Evolutionary conservation across 495 filamentous ascomycete species (phyloP), one percentile per base, ranked within the genome.

Genomic region (Terfezia boudieri): DNA sequence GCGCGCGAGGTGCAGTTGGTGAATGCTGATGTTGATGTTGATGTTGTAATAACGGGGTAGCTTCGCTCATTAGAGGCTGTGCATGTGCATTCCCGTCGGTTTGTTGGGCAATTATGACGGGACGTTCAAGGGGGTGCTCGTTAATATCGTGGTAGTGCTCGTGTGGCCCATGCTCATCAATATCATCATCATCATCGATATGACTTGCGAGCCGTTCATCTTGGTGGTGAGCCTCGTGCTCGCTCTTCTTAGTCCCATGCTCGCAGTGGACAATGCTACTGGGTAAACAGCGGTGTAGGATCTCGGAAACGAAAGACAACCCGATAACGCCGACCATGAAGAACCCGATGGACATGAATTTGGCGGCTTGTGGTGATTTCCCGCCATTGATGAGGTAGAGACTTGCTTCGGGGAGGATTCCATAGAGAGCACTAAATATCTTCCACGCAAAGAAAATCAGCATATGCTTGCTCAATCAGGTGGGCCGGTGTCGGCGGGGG

Each of bases 251-350:
- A 55, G 75, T 70, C 16, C 73, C 75, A 26, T 75, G 74, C 53
- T 88, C 83, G 67, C 90, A 98, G 65, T 86, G 86, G 54, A 95
- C 89, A 22, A 93, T 79, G 62, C 90, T 83, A n/a, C 86, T 90
- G 0, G 92, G 90, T 50, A 96, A 80, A 62, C 79, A 80, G 23
- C 73, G 77, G 66, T 98, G 90, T 23, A 95, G 64, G 12, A 92
- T 64, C 20, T 78, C 75, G 2, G 90, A 94, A 20, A 93, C 58
- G 50, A 86, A 58, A 55, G 86, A 82, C 51, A 98, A 93, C 4
- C 85, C 81, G 16, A 93, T 64, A 50, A 93, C 88, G 20, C 90
- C 90, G 11, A 67, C 75, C 5, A 89, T 67, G 61, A 95, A 98
- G 56, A 79, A 82, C 22, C 70, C 77, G 60, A 89, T 86, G 53